phyloP scores from a whole-genome alignment of 179 eudicot species.

The Silene coronaria region DNA sequence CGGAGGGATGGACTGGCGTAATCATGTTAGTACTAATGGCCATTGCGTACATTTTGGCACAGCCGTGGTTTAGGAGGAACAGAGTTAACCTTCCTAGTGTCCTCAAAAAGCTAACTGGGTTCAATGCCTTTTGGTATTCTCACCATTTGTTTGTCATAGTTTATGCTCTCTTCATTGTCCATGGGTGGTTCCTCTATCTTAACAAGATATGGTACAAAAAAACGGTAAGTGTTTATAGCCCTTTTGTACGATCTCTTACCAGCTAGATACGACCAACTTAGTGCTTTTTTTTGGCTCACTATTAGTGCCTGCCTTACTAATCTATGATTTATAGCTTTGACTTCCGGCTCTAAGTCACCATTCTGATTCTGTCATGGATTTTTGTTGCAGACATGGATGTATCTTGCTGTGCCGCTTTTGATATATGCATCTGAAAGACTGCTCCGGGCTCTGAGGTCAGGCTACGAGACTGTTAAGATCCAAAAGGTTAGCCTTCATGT shows the following conservation, averaged over 20 bases:
- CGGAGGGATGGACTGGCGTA: slow-evolving; percentile 40
- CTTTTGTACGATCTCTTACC: neutral
- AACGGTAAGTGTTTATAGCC: slow-evolving; percentile 22
- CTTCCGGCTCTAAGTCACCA: neutral
- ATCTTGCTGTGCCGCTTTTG: slow-evolving; percentile 38
- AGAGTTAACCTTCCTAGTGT: slow-evolving; percentile 29
- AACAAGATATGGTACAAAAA: slow-evolving; percentile 27
- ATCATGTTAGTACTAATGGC: slow-evolving; percentile 39
- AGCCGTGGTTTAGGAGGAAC: slow-evolving; percentile 45
- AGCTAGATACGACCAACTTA: too few relatives aligned
- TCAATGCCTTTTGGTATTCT: slow-evolving; percentile 48
- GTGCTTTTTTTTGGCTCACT: too few relatives aligned
- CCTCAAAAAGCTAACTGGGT: slow-evolving; percentile 39
- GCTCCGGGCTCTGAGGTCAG: slow-evolving; percentile 41
- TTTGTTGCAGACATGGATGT: slow-evolving; percentile 49
- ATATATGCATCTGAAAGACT: slow-evolving; percentile 37
- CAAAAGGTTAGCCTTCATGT: slow-evolving; percentile 28
- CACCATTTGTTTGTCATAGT: slow-evolving; percentile 46
- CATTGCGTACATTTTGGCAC: slow-evolving; percentile 37
- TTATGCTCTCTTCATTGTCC: slow-evolving; percentile 31
- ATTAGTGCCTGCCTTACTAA: too few relatives aligned
- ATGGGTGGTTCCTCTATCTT: slow-evolving; percentile 38
- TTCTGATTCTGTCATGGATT: neutral
- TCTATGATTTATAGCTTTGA: too few relatives aligned
- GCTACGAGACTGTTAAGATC: slow-evolving; percentile 41